A percentile compares a stretch with the other conserved stretches of the same genome.
phyloP scores from a whole-genome alignment of 2,329 filamentous ascomycete species.

The Fusarium sulawesiense region DNA sequence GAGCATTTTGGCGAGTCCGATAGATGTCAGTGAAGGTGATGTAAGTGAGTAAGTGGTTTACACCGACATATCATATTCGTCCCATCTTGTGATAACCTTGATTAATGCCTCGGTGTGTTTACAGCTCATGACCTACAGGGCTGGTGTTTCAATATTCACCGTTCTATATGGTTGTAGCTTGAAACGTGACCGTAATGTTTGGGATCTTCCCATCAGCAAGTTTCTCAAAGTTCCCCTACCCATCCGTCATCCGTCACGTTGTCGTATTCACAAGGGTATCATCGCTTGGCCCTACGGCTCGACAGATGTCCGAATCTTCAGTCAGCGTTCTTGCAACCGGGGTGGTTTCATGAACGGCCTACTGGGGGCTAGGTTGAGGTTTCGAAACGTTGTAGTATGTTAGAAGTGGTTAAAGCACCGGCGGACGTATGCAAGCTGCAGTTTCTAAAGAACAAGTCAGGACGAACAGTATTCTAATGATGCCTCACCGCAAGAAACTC shows the following conservation, averaged over 20 bases:
- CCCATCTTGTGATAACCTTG: slow-evolving; percentile 1
- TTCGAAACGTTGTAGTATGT: slow-evolving; percentile 29
- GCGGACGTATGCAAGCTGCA: neutral
- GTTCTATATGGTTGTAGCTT: slow-evolving; percentile 28
- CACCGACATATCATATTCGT: slow-evolving; percentile 4
- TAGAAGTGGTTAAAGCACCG: slow-evolving; percentile 28
- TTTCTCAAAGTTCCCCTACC: slow-evolving; percentile 3
- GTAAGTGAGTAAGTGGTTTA: neutral
- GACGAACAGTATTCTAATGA: neutral
- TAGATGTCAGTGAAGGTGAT: neutral
- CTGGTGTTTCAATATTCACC: slow-evolving; percentile 37
- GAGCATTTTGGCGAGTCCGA: neutral
- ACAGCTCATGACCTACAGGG: slow-evolving; percentile 14
- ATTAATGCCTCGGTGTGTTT: slow-evolving; percentile 8
- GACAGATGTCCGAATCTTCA: slow-evolving; percentile 27
- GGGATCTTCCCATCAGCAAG: slow-evolving; percentile 27
- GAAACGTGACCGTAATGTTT: slow-evolving; percentile 36
- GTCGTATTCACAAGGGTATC: slow-evolving; percentile 21
- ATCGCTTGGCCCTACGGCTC: slow-evolving; percentile 38
- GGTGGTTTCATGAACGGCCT: slow-evolving; percentile 6
- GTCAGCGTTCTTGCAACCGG: slow-evolving; percentile 11
- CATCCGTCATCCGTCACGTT: slow-evolving; percentile 7
- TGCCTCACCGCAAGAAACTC: slow-evolving; percentile 12
- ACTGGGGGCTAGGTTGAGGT: slow-evolving; percentile 8
- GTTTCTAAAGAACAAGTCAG: neutral